These are phyloP conservation scores for Colletotrichum liriopes DNA, from an alignment of 2,329 filamentous ascomycete species.

Conservation along the genomic window DNA sequence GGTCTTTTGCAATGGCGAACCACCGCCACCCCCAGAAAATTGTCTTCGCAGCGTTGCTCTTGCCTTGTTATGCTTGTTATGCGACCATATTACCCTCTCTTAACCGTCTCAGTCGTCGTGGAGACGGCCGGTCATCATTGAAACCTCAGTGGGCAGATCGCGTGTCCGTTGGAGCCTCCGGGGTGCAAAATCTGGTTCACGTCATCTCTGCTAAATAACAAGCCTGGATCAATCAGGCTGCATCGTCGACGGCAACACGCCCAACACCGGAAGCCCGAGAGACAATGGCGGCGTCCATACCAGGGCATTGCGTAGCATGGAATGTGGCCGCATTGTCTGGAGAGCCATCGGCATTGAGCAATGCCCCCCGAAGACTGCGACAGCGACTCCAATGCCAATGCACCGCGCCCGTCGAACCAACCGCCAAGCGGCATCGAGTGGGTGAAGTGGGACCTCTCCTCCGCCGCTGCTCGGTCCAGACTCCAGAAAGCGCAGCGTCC, in stretches of 20 bases:
- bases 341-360: conserved; percentile 36
- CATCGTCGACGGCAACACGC: conserved; percentile 2
- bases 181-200: conserved; percentile 16
- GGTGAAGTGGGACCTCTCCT: conserved; percentile 15
- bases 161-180: conserved; percentile 4
- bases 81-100: conserved; percentile 20
- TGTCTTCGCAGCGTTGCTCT: conserved; percentile 12
- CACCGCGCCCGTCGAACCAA: conserved; percentile 27
- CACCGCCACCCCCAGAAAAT: background rate
- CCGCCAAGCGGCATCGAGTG: conserved; percentile 30
- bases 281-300: conserved; percentile 8
- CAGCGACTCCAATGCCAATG: conserved; percentile 34
- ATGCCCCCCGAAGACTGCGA: conserved; percentile 20
- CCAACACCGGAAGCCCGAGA: conserved; percentile 10
- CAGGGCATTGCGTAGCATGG: conserved; percentile 27
- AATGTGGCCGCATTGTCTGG: conserved; percentile 34
- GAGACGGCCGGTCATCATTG: conserved; percentile 20
- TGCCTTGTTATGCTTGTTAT: conserved; percentile 28
- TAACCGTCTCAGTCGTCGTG: conserved; percentile 35
- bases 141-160: conserved; percentile 17
- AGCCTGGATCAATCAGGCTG: conserved; percentile 26
- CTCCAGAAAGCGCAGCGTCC: conserved; percentile 22
- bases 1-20: conserved; percentile 17
- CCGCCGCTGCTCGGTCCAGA: conserved; percentile 32
- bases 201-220: conserved; percentile 34